Evolutionary conservation across 352 stramenopile genomes (phyloP).

Genomic region (Plasmopara muralis): DNA sequence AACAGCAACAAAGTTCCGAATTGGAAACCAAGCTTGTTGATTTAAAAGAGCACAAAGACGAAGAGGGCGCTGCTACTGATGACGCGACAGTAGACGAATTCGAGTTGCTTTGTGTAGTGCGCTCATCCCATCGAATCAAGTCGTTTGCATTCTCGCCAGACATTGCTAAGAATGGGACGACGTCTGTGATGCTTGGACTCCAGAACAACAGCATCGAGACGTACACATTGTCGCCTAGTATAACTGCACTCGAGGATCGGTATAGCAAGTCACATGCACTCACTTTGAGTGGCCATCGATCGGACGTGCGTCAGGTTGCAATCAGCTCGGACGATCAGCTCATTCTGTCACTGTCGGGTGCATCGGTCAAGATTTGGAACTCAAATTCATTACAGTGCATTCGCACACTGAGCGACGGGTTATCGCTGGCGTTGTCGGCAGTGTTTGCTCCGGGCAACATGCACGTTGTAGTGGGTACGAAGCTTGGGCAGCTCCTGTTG

Average conservation of each 20-base stretch:
- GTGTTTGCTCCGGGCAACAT: constrained; percentile 96
- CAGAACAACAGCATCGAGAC: constrained; percentile 91
- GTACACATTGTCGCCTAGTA: constrained; percentile 61
- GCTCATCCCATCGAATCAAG: constrained; percentile 80
- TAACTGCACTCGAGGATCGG: constrained; percentile 54
- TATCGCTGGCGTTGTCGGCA: constrained; percentile 88
- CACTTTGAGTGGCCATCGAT: constrained; percentile 85
- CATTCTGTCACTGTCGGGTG: constrained; percentile 81
- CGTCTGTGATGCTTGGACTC: constrained; percentile 78
- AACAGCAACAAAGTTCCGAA: constrained; percentile 27
- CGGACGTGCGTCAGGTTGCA: constrained; percentile 85
- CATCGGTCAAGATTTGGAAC: constrained; percentile 91
- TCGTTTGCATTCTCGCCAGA: constrained; percentile 84
- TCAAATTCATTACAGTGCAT: constrained; percentile 87
- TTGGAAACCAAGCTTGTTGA: constrained; percentile 7
- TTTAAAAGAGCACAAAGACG: constrained; percentile 27
- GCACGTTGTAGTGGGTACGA: constrained; percentile 95
- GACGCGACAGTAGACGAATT: constrained; percentile 78
- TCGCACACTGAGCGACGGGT: constrained; percentile 72
- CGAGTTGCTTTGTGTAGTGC: constrained; percentile 81
- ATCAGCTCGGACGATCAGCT: constrained; percentile 88
- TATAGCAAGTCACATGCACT: constrained; percentile 63
- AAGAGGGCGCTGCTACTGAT: constrained; percentile 48
- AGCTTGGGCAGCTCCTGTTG: constrained; percentile 91
- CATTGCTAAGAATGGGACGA: constrained; percentile 73